phyloP scores from a whole-genome alignment of 139 green algal genomes.

The Coelastrella sp. region DNA sequence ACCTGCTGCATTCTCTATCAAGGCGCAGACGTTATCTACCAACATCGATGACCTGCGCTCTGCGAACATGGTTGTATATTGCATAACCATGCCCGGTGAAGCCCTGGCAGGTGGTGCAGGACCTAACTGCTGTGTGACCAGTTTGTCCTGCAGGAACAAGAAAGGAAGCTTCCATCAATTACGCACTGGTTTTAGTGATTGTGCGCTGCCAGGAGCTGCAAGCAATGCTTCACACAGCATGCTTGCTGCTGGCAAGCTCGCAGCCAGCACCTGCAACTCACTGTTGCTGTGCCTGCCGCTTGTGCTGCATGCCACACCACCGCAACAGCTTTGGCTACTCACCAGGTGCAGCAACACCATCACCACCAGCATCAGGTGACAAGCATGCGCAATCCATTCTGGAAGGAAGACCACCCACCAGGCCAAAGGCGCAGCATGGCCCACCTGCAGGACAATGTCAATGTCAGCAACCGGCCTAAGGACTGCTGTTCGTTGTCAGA shows the following conservation, averaged over 20 bases:
- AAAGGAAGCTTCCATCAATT: no score
- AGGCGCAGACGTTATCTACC: conserved; percentile 40
- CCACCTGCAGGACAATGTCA: conserved; percentile 2
- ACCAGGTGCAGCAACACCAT: conserved; percentile 28
- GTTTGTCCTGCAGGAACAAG: conserved; percentile 36
- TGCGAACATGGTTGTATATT: conserved; percentile 48
- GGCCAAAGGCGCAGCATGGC: background rate
- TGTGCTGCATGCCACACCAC: no score
- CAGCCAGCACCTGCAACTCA: no score
- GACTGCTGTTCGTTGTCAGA: no score
- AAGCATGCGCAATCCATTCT: conserved; percentile 23
- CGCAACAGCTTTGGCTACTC: background rate
- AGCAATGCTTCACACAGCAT: background rate
- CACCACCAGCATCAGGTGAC: conserved; percentile 16
- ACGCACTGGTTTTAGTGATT: no score
- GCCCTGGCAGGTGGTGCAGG: conserved; percentile 42
- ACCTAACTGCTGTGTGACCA: conserved; percentile 51
- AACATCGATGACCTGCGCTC: conserved; percentile 6
- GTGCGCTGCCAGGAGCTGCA: background rate
- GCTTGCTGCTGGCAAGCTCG: background rate
- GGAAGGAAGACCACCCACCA: conserved; percentile 46
- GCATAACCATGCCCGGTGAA: conserved; percentile 45
- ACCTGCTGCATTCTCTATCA: conserved; percentile 42
- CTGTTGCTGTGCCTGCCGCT: no score
- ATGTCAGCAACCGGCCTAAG: background rate